Percentiles rank a stretch among this genome's conserved stretches.
These are phyloP conservation scores for Akanthomyces lecanii DNA, from an alignment of 2,329 filamentous ascomycete species.

Conservation along the genomic window DNA sequence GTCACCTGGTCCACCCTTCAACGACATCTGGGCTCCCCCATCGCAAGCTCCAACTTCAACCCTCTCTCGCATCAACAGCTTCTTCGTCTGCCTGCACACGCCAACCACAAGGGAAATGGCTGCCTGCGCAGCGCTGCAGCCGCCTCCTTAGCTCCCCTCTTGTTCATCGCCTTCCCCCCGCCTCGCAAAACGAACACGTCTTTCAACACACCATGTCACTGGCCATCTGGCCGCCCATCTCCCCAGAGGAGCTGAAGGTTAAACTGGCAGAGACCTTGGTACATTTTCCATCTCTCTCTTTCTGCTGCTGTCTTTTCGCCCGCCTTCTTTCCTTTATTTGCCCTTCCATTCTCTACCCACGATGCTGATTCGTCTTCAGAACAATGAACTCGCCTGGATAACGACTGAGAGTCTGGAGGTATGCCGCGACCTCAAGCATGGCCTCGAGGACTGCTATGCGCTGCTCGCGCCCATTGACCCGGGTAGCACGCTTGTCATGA, in stretches of 20 bases:
- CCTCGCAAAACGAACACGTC: neutral
- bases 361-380: conserved; percentile 35
- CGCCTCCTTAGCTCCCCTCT: conserved; percentile 6
- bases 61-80: neutral
- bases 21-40: neutral
- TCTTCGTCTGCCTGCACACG: conserved; percentile 6
- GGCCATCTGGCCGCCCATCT: conserved; percentile 54
- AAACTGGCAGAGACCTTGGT: conserved; percentile 50
- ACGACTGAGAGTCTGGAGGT: conserved; percentile 45
- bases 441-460: conserved; percentile 83
- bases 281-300: conserved; percentile 22
- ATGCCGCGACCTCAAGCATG: conserved; percentile 51
- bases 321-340: neutral
- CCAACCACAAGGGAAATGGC: conserved; percentile 21
- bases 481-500: conserved; percentile 84
- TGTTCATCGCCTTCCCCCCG: neutral
- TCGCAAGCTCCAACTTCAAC: neutral
- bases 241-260: conserved; percentile 46
- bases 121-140: conserved; percentile 23
- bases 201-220: conserved; percentile 44
- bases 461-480: conserved; percentile 80
- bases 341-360: neutral
- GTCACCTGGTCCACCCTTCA: conserved; percentile 10
- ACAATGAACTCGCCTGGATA: conserved; percentile 53
- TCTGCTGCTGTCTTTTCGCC: no score